A percentile compares a stretch with the other conserved stretches of the same genome.
Evolutionary conservation across 2,329 filamentous ascomycete species (phyloP).

Genomic region (Rugonectria rugulosa): DNA sequence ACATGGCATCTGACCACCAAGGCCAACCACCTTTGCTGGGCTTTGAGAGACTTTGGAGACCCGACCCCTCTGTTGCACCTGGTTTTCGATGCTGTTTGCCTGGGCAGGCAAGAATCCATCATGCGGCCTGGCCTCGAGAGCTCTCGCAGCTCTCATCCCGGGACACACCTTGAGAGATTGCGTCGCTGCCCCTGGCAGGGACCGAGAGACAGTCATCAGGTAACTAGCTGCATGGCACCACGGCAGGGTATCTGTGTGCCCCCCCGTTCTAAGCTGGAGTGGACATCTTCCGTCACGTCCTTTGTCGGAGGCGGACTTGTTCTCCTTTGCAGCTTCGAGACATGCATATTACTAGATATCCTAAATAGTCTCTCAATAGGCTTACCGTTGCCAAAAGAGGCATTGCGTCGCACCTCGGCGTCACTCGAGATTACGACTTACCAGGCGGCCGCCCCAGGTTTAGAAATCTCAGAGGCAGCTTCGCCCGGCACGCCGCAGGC

Average conservation of each 20-base stretch:
- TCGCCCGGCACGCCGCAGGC: slow-evolving; percentile 13
- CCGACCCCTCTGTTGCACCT: slow-evolving; percentile 19
- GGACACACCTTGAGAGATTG: slow-evolving; percentile 23
- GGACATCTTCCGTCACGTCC: slow-evolving; percentile 17
- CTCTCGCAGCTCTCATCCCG: slow-evolving; percentile 14
- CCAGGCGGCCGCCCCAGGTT: slow-evolving; percentile 7
- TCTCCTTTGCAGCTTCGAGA: slow-evolving; percentile 12
- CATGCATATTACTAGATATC: neutral
- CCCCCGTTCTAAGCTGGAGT: slow-evolving; percentile 2
- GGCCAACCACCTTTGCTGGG: slow-evolving; percentile 32
- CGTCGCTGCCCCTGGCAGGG: slow-evolving; percentile 17
- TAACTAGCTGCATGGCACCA: slow-evolving; percentile 24
- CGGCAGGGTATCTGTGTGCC: slow-evolving; percentile 15
- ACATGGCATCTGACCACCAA: slow-evolving; percentile 39
- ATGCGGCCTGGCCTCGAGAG: slow-evolving; percentile 16
- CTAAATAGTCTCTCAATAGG: neutral
- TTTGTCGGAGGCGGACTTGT: slow-evolving; percentile 6
- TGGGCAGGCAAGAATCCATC: slow-evolving; percentile 4
- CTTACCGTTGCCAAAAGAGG: slow-evolving; percentile 6
- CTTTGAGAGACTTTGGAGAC: slow-evolving; percentile 15
- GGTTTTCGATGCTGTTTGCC: slow-evolving; percentile 1
- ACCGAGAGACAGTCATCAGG: slow-evolving; percentile 11
- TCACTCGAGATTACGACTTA: slow-evolving; percentile 13
- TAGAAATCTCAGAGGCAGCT: slow-evolving; percentile 15
- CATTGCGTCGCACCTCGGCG: slow-evolving; percentile 13